Percentiles rank a stretch among this genome's conserved stretches.
These are phyloP conservation scores for Xenosphaeropsis pyriputrescens DNA, from an alignment of 2,329 filamentous ascomycete species.

Conservation along the genomic window DNA sequence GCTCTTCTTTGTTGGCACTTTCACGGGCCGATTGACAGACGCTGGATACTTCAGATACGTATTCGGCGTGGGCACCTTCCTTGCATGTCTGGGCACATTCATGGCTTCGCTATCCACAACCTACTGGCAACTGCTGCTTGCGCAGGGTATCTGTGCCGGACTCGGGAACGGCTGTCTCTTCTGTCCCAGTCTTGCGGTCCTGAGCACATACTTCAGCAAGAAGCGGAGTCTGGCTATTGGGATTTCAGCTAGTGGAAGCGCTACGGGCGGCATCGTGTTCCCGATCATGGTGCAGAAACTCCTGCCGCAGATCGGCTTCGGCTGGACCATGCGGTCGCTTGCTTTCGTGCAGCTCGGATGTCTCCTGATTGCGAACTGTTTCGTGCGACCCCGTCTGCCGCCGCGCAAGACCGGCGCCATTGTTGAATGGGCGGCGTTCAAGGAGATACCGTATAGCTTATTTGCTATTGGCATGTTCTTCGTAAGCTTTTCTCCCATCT, in stretches of 20 bases:
- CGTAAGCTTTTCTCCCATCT: slow-evolving; percentile 5
- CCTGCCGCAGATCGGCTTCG: slow-evolving; percentile 23
- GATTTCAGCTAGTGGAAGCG: slow-evolving; percentile 17
- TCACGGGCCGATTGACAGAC: slow-evolving; percentile 23
- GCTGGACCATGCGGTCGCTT: slow-evolving; percentile 26
- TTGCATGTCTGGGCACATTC: slow-evolving; percentile 19
- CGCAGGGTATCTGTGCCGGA: slow-evolving; percentile 23
- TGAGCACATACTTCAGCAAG: slow-evolving; percentile 23
- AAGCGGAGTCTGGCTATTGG: slow-evolving; percentile 19
- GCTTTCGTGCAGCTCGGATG: slow-evolving; percentile 27
- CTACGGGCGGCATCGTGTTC: slow-evolving; percentile 24
- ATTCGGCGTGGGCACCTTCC: slow-evolving; percentile 5
- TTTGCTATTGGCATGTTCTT: slow-evolving; percentile 24
- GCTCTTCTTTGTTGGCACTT: slow-evolving; percentile 24
- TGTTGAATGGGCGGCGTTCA: slow-evolving; percentile 26
- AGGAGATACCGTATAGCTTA: slow-evolving; percentile 24
- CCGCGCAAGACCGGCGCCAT: slow-evolving; percentile 22
- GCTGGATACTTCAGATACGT: slow-evolving; percentile 21
- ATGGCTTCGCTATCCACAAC: slow-evolving; percentile 19
- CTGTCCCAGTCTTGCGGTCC: slow-evolving; percentile 19
- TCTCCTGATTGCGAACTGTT: slow-evolving; percentile 17
- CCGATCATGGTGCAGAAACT: slow-evolving; percentile 24
- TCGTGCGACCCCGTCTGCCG: slow-evolving; percentile 22
- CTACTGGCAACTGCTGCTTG: slow-evolving; percentile 24
- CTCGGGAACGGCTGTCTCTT: slow-evolving; percentile 23